These are phyloP conservation scores for Nigrograna mackinnonii DNA, from an alignment of 2,329 filamentous ascomycete genomes.

Conservation along the genomic window DNA sequence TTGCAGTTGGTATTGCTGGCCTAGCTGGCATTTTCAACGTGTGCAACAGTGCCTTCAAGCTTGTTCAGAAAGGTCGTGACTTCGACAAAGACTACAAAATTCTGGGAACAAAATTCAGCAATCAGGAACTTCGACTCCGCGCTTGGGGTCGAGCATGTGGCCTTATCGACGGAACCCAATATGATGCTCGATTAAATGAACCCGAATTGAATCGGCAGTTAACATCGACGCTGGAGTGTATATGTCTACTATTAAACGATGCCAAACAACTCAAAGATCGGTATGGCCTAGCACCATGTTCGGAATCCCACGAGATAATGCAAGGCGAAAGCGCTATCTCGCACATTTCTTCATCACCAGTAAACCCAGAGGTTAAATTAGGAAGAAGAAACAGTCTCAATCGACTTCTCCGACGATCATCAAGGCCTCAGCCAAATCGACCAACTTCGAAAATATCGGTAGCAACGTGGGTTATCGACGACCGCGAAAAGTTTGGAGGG, in stretches of 20 bases:
- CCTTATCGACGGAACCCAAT: slow-evolving; percentile 3
- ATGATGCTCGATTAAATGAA: slow-evolving; percentile 7
- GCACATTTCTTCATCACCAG: background rate
- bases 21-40: slow-evolving; percentile 4
- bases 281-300: slow-evolving; percentile 5
- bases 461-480: slow-evolving; percentile 5
- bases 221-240: slow-evolving; percentile 6
- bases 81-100: slow-evolving; percentile 9
- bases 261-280: slow-evolving; percentile 5
- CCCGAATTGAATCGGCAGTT: slow-evolving; percentile 5
- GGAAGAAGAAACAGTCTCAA: background rate
- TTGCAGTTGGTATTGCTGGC: slow-evolving; percentile 8
- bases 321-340: background rate
- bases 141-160: slow-evolving; percentile 10
- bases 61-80: slow-evolving; percentile 7
- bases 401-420: background rate
- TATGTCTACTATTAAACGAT: slow-evolving; percentile 6
- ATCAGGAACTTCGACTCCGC: slow-evolving; percentile 9
- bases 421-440: background rate
- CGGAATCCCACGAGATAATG: background rate
- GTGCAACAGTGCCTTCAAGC: slow-evolving; percentile 7
- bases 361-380: background rate
- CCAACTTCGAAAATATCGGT: slow-evolving; percentile 3
- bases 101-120: slow-evolving; percentile 10
- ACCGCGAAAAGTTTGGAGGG: slow-evolving; percentile 3